Conservation (phyloP, 257 asterid species). For the Petunia axillaris region DNA sequence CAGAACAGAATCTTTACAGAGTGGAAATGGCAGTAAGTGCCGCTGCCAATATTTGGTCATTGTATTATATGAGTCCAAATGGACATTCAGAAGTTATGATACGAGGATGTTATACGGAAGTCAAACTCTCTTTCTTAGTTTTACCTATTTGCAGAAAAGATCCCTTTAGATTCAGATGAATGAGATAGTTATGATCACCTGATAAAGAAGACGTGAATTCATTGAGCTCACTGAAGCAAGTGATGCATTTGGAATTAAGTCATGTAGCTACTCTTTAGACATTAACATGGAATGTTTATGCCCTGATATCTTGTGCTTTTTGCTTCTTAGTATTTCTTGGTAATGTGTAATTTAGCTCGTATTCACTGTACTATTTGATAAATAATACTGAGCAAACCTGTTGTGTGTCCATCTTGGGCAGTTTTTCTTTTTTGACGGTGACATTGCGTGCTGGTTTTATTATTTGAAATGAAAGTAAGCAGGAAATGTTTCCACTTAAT, state of each 20-base stretch:
- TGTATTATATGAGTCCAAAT: not conserved
- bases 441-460: constrained; percentile 10
- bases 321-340: not conserved
- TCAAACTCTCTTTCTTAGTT: constrained; percentile 13
- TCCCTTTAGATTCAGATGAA: not conserved
- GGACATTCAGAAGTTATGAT: not conserved
- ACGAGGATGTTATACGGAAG: not conserved
- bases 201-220: not conserved
- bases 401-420: not conserved
- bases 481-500: not conserved
- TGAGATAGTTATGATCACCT: constrained; percentile 13
- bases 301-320: constrained; percentile 7
- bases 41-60: not conserved
- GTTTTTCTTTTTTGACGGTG: not conserved
- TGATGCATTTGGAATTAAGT: constrained; percentile 5
- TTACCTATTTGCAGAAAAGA: not conserved
- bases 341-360: not conserved
- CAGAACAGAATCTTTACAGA: not conserved
- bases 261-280: not conserved
- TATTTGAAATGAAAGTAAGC: constrained; percentile 18
- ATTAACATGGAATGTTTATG: not conserved
- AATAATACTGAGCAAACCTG: not conserved
- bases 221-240: not conserved
- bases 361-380: not conserved
- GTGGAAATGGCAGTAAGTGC: not conserved